Conservation (phyloP, 306 rosid species). For the Amphicarpaea edgeworthii region DNA sequence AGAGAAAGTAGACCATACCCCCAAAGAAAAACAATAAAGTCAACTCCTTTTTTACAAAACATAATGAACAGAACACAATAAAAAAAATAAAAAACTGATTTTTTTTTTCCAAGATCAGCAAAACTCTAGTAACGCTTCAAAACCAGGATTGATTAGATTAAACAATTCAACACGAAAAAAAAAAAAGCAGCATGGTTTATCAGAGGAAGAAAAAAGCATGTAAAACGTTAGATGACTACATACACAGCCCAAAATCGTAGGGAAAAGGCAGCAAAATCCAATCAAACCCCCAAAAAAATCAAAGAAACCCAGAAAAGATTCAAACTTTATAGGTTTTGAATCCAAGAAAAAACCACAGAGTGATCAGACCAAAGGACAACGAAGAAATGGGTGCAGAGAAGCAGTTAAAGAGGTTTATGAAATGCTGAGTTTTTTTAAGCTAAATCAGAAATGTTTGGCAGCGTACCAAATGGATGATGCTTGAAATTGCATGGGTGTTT, state of each 20-base stretch:
- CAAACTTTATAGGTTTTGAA: slow-evolving; percentile 44
- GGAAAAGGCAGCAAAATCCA: slow-evolving; percentile 10
- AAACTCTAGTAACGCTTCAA: slow-evolving; percentile 38
- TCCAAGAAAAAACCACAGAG: slow-evolving; percentile 43
- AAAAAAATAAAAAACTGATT: neutral
- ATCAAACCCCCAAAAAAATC: slow-evolving; percentile 10
- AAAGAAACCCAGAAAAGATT: slow-evolving; percentile 29
- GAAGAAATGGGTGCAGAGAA: slow-evolving; percentile 28
- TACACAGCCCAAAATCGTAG: slow-evolving; percentile 24
- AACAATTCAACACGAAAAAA: slow-evolving; percentile 43
- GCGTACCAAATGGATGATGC: slow-evolving; percentile 54
- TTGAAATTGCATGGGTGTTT: slow-evolving; percentile 42
- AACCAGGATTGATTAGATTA: slow-evolving; percentile 31
- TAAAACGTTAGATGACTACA: neutral
- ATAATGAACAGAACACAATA: slow-evolving; percentile 33
- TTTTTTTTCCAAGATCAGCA: slow-evolving; percentile 49
- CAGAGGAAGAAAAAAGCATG: neutral
- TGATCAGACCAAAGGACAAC: slow-evolving; percentile 46
- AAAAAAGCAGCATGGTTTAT: slow-evolving; percentile 30
- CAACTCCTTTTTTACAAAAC: slow-evolving; percentile 50
- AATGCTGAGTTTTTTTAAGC: no score
- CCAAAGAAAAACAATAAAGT: slow-evolving; percentile 46
- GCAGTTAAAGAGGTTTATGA: no score
- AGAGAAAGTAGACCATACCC: neutral
- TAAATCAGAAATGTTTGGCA: no score